Percentiles rank a stretch among this genome's conserved stretches.
Conservation (phyloP, 805 yeast genomes). For the Yamadazyma sp. region DNA sequence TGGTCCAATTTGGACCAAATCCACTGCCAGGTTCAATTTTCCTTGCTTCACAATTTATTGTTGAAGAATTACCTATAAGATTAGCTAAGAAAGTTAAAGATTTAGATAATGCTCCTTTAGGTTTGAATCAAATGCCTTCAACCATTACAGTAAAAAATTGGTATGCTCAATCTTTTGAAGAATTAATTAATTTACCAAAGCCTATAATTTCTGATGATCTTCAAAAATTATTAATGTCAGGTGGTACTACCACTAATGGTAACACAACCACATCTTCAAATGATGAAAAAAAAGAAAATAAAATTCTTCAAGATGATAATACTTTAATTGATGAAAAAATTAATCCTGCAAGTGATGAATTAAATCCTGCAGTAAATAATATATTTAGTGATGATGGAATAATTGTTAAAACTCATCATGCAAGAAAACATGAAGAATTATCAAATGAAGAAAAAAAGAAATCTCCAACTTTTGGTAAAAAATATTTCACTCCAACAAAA, state of each 20-base stretch:
- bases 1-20: constrained; percentile 85
- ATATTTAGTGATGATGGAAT: constrained; percentile 53
- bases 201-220: constrained; percentile 50
- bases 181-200: constrained; percentile 61
- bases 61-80: constrained; percentile 83
- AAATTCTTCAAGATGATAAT: constrained; percentile 14
- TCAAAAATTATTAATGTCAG: constrained; percentile 25
- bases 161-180: constrained; percentile 90
- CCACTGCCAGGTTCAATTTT: constrained; percentile 78
- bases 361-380: constrained; percentile 38
- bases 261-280: constrained; percentile 3
- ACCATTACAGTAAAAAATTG: constrained; percentile 77
- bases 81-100: constrained; percentile 84
- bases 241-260: neutral
- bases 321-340: constrained; percentile 10
- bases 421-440: constrained; percentile 3
- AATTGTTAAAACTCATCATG: constrained; percentile 26
- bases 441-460: constrained; percentile 3
- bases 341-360: constrained; percentile 29
- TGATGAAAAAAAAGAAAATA: constrained; percentile 15
- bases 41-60: constrained; percentile 79
- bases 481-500: constrained; percentile 54
- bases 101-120: constrained; percentile 74
- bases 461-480: constrained; percentile 42
- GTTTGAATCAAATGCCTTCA: constrained; percentile 68